Conservation (phyloP, 2,329 filamentous ascomycete species). For the Chaetomiaceae sp. region DNA sequence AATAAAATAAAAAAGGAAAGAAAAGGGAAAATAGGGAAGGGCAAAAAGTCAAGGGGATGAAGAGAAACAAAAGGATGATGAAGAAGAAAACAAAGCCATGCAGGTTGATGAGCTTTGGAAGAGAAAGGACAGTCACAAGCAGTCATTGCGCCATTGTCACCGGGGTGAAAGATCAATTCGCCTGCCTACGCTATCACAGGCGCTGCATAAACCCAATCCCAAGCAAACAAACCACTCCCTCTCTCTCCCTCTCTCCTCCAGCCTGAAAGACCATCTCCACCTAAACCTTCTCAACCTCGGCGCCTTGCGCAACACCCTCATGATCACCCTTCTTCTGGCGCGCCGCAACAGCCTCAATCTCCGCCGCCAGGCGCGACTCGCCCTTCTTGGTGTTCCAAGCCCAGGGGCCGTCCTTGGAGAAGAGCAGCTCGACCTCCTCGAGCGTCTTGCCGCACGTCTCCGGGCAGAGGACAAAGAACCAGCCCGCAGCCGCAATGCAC, state of each 20-base stretch:
- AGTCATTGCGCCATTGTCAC: too few relatives aligned
- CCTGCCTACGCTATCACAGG: too few relatives aligned
- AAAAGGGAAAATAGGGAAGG: too few relatives aligned
- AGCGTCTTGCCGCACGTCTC: conserved; percentile 40
- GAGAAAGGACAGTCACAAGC: too few relatives aligned
- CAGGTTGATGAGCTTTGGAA: too few relatives aligned
- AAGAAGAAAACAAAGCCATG: too few relatives aligned
- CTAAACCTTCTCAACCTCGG: conserved; percentile 14
- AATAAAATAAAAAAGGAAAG: too few relatives aligned
- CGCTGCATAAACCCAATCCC: not conserved
- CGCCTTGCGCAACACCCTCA: not conserved
- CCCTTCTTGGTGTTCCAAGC: conserved; percentile 39
- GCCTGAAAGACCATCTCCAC: not conserved
- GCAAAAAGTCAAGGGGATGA: too few relatives aligned
- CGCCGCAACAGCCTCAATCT: conserved; percentile 28
- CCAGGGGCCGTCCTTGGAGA: conserved; percentile 30
- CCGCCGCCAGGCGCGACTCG: conserved; percentile 26
- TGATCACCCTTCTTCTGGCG: conserved; percentile 20
- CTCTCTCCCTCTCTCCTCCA: too few relatives aligned
- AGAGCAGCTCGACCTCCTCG: conserved; percentile 38
- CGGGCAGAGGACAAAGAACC: conserved; percentile 36
- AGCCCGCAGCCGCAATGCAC: conserved; percentile 32
- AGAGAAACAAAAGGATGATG: too few relatives aligned
- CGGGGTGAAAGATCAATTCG: too few relatives aligned
- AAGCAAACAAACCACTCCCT: not conserved